Evolutionary conservation across 139 green algal species (phyloP), one percentile per base, ranked within the genome.

Genomic region (Chlamydomonas schloesseri): DNA sequence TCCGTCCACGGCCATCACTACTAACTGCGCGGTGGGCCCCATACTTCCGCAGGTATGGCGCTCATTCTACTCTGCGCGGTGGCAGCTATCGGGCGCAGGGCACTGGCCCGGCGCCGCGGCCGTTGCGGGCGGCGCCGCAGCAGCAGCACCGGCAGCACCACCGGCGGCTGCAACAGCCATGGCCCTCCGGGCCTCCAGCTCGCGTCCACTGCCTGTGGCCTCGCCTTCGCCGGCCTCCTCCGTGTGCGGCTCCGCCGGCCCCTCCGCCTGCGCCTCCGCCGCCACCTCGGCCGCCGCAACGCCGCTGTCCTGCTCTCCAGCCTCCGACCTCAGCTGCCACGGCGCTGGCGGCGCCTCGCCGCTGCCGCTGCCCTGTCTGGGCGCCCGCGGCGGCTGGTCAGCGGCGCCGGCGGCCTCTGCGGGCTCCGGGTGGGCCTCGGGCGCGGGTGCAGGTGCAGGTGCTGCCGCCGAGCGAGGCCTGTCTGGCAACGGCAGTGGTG

Each of bases 41-140:
- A 0, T 42, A 3, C 29, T 34, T 4, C 47, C 33, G 65, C 79
- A 85, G 79, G 21, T 85, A 13, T 94, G 91, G 91, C 80, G 83
- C 15, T 46, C 60, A 29, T 91, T 94, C 53, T 94, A 94, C 72
- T 69, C 78, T 3, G 28, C 42, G 3, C 70, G 91, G 6, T 94
- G 89, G 89, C 87, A 93, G 53, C 50, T 53, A 28, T 78, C 70
- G 0, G 88, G 65, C 9, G 83, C 92, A 2, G 75, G 58, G 11
- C 77, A 86, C n/a, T 47, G 47, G 29, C 10, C 24, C 8, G 23
- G 18, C 3, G 14, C 37, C 37, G 37, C 14, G 36, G 37, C 70
- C 36, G 15, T 20, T 20, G 70, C 31, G 17, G 18, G 0, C 20
- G 69, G 33, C 28, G 64, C 28, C 2, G 24, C 34, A n/a, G 68